These are phyloP conservation scores for Pyrenochaeta sp. DNA, from an alignment of 2,329 filamentous ascomycete species.

Conservation along the genomic window DNA sequence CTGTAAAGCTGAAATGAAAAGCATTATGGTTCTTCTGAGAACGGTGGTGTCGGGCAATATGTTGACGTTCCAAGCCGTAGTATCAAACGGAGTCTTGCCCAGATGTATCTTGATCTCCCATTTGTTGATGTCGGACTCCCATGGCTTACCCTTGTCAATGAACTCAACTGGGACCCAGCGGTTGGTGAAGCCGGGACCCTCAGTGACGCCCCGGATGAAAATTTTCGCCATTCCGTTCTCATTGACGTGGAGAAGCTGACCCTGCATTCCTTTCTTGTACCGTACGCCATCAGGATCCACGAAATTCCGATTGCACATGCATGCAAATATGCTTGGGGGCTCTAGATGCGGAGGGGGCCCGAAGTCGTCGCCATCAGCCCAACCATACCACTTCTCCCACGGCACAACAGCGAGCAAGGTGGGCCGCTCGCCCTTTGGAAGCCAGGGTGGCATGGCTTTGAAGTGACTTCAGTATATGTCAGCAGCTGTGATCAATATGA, in stretches of 20 bases:
- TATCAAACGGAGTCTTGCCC: too few species aligned
- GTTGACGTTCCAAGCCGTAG: too few species aligned
- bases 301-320: background rate
- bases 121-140: too few species aligned
- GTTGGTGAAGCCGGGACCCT: too few species aligned
- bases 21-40: too few species aligned
- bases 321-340: background rate
- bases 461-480: background rate
- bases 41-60: too few species aligned
- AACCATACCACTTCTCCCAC: background rate
- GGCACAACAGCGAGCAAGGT: background rate
- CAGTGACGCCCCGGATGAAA: too few species aligned
- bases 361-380: background rate
- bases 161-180: too few species aligned
- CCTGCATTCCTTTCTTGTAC: background rate
- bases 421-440: background rate
- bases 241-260: background rate
- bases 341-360: background rate
- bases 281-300: background rate
- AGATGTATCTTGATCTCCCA: too few species aligned
- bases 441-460: background rate
- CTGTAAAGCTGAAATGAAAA: too few species aligned
- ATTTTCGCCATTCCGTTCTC: background rate
- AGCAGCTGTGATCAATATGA: background rate
- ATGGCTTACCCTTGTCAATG: too few species aligned